Evolutionary conservation across 2,329 filamentous ascomycete species (phyloP).

Genomic region (Alternaria novae-zelandiae): DNA sequence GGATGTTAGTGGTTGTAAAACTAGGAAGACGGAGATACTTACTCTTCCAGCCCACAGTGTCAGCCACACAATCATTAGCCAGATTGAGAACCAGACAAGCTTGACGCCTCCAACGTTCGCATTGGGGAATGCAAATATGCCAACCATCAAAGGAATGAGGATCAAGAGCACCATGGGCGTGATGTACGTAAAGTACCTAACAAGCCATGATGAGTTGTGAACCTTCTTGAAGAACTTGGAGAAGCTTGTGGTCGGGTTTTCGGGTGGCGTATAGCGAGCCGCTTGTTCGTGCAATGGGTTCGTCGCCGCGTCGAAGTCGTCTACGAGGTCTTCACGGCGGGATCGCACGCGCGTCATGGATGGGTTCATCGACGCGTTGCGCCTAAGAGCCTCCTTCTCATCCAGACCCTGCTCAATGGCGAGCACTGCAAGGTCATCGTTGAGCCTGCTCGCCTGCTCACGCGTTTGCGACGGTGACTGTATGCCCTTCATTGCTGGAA

Average conservation of each 20-base stretch:
- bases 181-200: conserved; percentile 77
- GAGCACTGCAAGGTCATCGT: conserved; percentile 70
- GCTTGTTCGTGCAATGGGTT: conserved; percentile 73
- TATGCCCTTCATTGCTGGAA: conserved; percentile 34
- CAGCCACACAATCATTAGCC: conserved; percentile 92
- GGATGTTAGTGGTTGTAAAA: conserved; percentile 9
- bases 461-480: conserved; percentile 63
- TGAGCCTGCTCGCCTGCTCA: conserved; percentile 66
- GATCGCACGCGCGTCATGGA: conserved; percentile 62
- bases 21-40: conserved; percentile 23
- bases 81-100: conserved; percentile 91
- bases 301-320: conserved; percentile 71
- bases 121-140: conserved; percentile 63
- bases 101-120: conserved; percentile 75
- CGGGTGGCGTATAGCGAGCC: conserved; percentile 68
- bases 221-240: conserved; percentile 69
- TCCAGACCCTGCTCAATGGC: conserved; percentile 68
- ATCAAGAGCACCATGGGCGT: conserved; percentile 68
- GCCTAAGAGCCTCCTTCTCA: conserved; percentile 47
- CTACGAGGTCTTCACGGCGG: conserved; percentile 62
- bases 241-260: conserved; percentile 66
- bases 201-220: conserved; percentile 68
- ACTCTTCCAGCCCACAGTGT: conserved; percentile 80
- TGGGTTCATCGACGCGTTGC: conserved; percentile 43
- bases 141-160: conserved; percentile 71